Percentiles rank a stretch among this genome's conserved stretches.
These are phyloP conservation scores for Reutealis trisperma DNA, from an alignment of 345 rosid species.

Conservation along the genomic window DNA sequence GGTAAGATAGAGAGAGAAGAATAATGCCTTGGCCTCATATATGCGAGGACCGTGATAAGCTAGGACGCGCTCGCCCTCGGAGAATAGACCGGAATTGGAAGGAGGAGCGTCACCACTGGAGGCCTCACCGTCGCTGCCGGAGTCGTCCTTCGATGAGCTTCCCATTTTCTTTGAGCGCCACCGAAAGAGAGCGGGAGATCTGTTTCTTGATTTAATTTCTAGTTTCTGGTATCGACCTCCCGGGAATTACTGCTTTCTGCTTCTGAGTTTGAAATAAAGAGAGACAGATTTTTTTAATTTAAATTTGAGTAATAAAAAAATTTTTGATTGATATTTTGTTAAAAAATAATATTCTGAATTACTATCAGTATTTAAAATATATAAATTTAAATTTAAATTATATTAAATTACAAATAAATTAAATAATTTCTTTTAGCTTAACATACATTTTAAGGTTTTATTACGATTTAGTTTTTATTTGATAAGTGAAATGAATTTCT, in stretches of 20 bases:
- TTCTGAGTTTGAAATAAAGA: slow-evolving; percentile 1
- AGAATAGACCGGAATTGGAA: slow-evolving; percentile 54
- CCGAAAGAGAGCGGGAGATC: background rate
- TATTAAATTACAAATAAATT: too few species aligned
- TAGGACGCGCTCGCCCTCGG: slow-evolving; percentile 92
- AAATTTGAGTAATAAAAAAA: too few species aligned
- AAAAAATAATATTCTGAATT: too few species aligned
- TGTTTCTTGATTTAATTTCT: background rate
- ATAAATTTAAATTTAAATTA: too few species aligned
- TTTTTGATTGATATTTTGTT: too few species aligned
- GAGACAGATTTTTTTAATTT: background rate
- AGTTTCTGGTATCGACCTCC: background rate
- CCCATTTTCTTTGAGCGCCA: slow-evolving; percentile 47
- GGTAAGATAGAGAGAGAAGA: slow-evolving; percentile 6
- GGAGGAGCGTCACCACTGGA: slow-evolving; percentile 74
- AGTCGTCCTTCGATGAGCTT: slow-evolving; percentile 78
- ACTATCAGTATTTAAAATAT: too few species aligned
- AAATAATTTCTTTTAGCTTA: too few species aligned
- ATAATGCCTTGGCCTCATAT: slow-evolving; percentile 91
- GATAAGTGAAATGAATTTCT: too few species aligned
- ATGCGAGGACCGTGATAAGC: slow-evolving; percentile 96
- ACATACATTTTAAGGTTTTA: too few species aligned
- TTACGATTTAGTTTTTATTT: too few species aligned
- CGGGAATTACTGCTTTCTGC: background rate
- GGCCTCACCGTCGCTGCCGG: slow-evolving; percentile 72